These are phyloP conservation scores for Pseudocercospora pini-densiflorae DNA, from an alignment of 2,329 filamentous ascomycete species.

Conservation along the genomic window DNA sequence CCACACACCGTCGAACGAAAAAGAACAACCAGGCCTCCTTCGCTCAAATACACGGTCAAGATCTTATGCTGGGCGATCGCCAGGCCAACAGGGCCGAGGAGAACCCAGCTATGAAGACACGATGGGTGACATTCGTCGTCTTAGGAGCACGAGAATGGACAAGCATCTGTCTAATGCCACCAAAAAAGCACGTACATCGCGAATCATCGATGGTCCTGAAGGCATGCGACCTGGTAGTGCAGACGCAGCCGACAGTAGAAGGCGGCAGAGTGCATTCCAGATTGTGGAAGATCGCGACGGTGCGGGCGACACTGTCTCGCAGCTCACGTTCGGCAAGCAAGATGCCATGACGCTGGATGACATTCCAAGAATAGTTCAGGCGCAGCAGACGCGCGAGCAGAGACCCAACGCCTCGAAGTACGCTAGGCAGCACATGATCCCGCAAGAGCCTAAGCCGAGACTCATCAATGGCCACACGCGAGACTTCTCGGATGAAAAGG, in stretches of 20 bases:
- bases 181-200: slow-evolving; percentile 84
- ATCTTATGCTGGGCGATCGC: slow-evolving; percentile 67
- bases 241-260: slow-evolving; percentile 54
- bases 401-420: slow-evolving; percentile 79
- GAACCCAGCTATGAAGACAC: slow-evolving; percentile 90
- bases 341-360: slow-evolving; percentile 94
- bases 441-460: slow-evolving; percentile 68
- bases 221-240: slow-evolving; percentile 74
- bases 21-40: slow-evolving; percentile 58
- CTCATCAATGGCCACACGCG: slow-evolving; percentile 72
- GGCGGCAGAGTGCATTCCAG: slow-evolving; percentile 59
- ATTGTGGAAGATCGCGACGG: slow-evolving; percentile 79
- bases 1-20: slow-evolving; percentile 55
- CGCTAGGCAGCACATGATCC: slow-evolving; percentile 70
- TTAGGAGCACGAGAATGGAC: slow-evolving; percentile 92
- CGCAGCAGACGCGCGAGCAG: slow-evolving; percentile 92
- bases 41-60: slow-evolving; percentile 73
- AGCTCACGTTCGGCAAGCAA: slow-evolving; percentile 85
- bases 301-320: slow-evolving; percentile 68
- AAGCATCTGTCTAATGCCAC: slow-evolving; percentile 93
- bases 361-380: slow-evolving; percentile 92
- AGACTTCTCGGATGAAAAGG: slow-evolving; percentile 64
- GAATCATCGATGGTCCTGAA: slow-evolving; percentile 88
- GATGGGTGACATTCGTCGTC: slow-evolving; percentile 87
- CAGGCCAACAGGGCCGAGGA: slow-evolving; percentile 57